Conservation (phyloP, 345 rosid species). For the Litchi chinensis region DNA sequence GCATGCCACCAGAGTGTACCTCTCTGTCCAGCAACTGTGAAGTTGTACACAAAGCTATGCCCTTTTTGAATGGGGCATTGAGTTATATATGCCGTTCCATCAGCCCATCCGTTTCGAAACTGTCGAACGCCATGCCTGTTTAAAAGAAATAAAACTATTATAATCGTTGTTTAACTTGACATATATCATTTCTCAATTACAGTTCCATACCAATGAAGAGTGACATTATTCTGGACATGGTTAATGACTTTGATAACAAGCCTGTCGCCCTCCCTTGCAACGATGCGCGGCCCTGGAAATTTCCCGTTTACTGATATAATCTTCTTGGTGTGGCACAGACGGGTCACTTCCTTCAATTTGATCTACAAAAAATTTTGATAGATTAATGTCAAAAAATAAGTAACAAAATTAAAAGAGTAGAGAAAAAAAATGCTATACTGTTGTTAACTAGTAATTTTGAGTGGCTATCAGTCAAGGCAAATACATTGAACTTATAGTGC, state of each 20-base stretch:
- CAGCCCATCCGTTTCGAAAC: slow-evolving; percentile 61
- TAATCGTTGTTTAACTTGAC: background rate
- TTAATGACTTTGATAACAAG: slow-evolving; percentile 56
- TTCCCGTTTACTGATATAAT: slow-evolving; percentile 61
- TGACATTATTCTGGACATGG: slow-evolving; percentile 49
- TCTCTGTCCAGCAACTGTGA: slow-evolving; percentile 58
- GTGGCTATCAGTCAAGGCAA: slow-evolving; percentile 5
- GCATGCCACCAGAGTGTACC: slow-evolving; percentile 63
- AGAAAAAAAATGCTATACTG: background rate
- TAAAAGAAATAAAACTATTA: background rate
- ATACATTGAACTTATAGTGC: slow-evolving; percentile 74
- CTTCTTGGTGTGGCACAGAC: slow-evolving; percentile 55
- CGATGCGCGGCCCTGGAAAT: slow-evolving; percentile 54
- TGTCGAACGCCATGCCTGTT: slow-evolving; percentile 72
- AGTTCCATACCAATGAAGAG: slow-evolving; percentile 51
- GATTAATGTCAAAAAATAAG: background rate
- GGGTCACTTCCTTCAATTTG: slow-evolving; percentile 44
- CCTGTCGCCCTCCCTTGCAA: slow-evolving; percentile 61
- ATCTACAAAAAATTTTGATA: slow-evolving; percentile 28
- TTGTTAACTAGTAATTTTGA: too few species aligned
- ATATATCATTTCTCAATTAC: too few species aligned
- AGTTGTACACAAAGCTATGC: slow-evolving; percentile 54
- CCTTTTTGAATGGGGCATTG: slow-evolving; percentile 70
- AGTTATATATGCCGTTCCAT: slow-evolving; percentile 62
- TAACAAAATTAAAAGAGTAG: background rate